These are phyloP conservation scores for Alternaria consortialis DNA, from an alignment of 2,329 filamentous ascomycete species.

Conservation along the genomic window DNA sequence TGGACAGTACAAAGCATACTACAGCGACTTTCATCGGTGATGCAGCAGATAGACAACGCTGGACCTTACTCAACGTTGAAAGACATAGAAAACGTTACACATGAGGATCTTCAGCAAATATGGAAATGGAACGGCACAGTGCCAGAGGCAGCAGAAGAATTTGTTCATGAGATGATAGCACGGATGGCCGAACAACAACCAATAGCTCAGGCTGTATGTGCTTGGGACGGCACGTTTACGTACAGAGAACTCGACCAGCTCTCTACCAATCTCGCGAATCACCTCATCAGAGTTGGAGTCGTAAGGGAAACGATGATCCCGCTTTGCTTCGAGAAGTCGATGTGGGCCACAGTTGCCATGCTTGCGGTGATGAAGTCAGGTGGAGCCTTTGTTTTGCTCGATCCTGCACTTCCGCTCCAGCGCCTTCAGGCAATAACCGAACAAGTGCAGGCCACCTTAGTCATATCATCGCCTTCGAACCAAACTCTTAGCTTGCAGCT, in stretches of 20 bases:
- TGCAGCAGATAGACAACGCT: too few species aligned
- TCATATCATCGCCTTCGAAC: too few species aligned
- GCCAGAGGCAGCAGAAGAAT: background rate
- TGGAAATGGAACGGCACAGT: background rate
- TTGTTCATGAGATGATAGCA: background rate
- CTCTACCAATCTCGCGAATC: constrained; percentile 13
- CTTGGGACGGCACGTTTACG: constrained; percentile 24
- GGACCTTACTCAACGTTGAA: background rate
- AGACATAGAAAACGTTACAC: background rate
- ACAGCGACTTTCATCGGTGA: too few species aligned
- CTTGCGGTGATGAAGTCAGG: constrained; percentile 55
- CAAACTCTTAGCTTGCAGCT: background rate
- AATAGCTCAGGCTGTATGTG: constrained; percentile 21
- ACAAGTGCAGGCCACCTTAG: background rate
- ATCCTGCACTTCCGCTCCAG: constrained; percentile 19
- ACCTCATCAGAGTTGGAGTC: constrained; percentile 16
- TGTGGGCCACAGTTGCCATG: constrained; percentile 44
- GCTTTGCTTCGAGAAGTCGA: constrained; percentile 26
- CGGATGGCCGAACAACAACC: constrained; percentile 1
- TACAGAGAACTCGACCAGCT: constrained; percentile 24
- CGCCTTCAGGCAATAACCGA: constrained; percentile 16
- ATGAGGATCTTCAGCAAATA: background rate
- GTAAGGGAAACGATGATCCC: constrained; percentile 15
- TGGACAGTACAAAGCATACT: background rate
- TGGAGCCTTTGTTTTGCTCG: constrained; percentile 47